A percentile compares a stretch with the other conserved stretches of the same genome.
phyloP scores from a whole-genome alignment of 306 rosid genomes.

The Geum urbanum region DNA sequence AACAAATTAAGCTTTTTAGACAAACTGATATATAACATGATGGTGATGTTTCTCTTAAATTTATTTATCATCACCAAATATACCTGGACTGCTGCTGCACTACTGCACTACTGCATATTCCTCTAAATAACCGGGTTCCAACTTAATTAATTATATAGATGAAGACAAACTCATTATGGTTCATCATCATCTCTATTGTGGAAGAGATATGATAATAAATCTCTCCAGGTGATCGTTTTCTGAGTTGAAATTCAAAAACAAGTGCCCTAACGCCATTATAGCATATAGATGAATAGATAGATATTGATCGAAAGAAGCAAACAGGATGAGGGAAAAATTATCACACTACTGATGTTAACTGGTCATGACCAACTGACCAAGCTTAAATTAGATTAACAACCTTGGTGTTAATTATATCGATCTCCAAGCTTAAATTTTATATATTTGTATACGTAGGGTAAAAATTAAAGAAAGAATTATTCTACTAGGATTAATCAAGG shows the following conservation, averaged over 20 bases:
- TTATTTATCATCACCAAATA: conserved; percentile 4
- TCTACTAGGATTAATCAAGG: conserved; percentile 14
- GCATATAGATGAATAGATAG: not conserved
- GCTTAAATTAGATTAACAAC: not conserved
- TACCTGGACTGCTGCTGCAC: not conserved
- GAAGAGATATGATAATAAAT: conserved; percentile 41
- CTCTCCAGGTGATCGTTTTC: conserved; percentile 34
- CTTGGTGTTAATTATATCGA: not conserved
- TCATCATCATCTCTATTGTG: conserved; percentile 45
- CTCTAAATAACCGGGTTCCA: not conserved
- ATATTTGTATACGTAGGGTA: not conserved
- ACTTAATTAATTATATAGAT: conserved; percentile 32
- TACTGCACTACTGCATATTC: not conserved
- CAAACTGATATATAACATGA: conserved; percentile 19
- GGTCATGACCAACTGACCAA: no score
- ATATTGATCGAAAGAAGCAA: not conserved
- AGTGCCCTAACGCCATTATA: not conserved
- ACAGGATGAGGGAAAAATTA: not conserved
- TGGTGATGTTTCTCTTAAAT: conserved; percentile 8
- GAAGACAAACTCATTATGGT: conserved; percentile 59
- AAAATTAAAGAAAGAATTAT: not conserved
- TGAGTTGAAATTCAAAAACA: conserved; percentile 36
- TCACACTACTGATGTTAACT: not conserved
- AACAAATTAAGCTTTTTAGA: conserved; percentile 28
- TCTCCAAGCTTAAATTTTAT: no score